phyloP scores from a whole-genome alignment of 192 early-diverging fungal species.

The Backusella westeae region DNA sequence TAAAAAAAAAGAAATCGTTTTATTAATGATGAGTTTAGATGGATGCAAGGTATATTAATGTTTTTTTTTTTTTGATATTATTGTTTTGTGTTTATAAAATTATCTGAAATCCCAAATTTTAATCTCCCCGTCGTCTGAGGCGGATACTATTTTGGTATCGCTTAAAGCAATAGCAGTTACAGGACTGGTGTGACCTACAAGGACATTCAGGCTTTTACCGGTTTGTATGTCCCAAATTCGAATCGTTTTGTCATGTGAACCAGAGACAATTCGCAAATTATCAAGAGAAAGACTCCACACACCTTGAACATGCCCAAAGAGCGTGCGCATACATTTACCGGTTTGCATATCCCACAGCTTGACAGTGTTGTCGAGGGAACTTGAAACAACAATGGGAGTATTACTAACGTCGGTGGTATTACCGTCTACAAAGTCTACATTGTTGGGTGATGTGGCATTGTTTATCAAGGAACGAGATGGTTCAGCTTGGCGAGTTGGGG shows the following conservation, averaged over 20 bases:
- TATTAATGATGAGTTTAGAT: neutral
- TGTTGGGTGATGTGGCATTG: constrained; percentile 5
- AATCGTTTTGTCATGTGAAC: constrained; percentile 60
- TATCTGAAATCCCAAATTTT: constrained; percentile 74
- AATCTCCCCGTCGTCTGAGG: constrained; percentile 76
- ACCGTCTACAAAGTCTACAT: neutral
- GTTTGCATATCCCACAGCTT: constrained; percentile 88
- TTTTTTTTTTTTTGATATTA: neutral
- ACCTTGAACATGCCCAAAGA: constrained; percentile 83
- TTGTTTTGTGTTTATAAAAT: neutral
- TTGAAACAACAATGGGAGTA: constrained; percentile 68
- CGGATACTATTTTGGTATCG: constrained; percentile 84
- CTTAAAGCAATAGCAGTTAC: constrained; percentile 78
- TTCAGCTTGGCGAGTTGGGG: neutral
- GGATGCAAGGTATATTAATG: neutral
- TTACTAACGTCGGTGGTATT: neutral
- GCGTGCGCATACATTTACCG: constrained; percentile 67
- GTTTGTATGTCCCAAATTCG: constrained; percentile 73
- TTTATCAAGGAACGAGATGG: neutral
- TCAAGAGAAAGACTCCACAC: constrained; percentile 78
- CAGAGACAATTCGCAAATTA: constrained; percentile 66
- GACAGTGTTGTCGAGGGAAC: constrained; percentile 83
- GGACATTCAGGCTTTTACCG: constrained; percentile 57
- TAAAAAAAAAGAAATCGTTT: neutral
- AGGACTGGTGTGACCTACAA: constrained; percentile 59